A percentile compares a stretch with the other conserved stretches of the same genome.
Evolutionary conservation across 2,329 filamentous ascomycete species (phyloP).

Genomic region (Thelonectria discophora): DNA sequence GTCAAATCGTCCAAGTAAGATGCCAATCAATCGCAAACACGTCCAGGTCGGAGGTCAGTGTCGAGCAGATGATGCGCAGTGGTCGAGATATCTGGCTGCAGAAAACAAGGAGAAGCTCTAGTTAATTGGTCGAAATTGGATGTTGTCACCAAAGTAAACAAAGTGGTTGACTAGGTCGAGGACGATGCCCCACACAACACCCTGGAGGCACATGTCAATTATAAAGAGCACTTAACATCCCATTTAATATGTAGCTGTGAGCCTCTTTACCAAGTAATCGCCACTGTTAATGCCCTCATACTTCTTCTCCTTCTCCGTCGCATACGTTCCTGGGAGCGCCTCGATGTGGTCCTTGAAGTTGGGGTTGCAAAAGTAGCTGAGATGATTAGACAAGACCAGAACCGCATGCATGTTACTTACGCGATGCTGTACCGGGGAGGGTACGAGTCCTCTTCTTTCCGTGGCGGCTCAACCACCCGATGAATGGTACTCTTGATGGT

Average conservation of each 20-base stretch:
- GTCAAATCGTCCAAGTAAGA: neutral
- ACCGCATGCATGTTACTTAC: conserved; percentile 54
- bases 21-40: neutral
- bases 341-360: conserved; percentile 81
- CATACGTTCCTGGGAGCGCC: conserved; percentile 81
- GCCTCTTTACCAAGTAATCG: conserved; percentile 80
- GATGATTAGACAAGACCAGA: conserved; percentile 12
- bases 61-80: neutral
- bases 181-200: too few species aligned
- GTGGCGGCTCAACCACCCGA: conserved; percentile 86
- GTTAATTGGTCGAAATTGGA: conserved; percentile 1
- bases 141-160: conserved; percentile 21
- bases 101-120: neutral
- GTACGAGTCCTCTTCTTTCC: conserved; percentile 64
- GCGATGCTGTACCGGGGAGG: conserved; percentile 87
- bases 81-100: neutral
- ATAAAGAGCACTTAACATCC: neutral
- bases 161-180: conserved; percentile 21
- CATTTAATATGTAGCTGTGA: conserved; percentile 76
- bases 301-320: conserved; percentile 73
- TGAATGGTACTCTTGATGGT: conserved; percentile 91
- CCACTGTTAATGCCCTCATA: conserved; percentile 81
- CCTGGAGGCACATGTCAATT: too few species aligned
- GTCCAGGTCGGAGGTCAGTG: neutral
- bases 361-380: conserved; percentile 86